Conservation (phyloP, 192 early-diverging fungal genomes). For the Coemansia reversa region DNA sequence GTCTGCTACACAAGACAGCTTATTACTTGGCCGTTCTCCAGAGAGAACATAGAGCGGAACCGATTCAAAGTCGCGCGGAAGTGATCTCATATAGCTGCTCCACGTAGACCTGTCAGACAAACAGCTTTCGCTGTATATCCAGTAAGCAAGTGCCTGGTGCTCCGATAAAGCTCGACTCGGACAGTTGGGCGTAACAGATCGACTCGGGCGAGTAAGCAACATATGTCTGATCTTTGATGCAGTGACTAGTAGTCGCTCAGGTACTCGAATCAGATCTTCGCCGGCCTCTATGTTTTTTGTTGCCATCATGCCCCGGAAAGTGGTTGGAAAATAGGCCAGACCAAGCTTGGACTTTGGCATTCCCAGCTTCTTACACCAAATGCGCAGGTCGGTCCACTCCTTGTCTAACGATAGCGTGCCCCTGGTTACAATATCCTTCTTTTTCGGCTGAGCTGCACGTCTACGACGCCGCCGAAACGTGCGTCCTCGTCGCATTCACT, state of each 20-base stretch:
- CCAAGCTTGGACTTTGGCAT: slow-evolving; percentile 37
- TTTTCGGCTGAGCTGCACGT: neutral
- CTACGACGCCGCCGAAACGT: slow-evolving; percentile 20
- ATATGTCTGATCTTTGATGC: slow-evolving; percentile 29
- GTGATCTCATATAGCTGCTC: slow-evolving; percentile 24
- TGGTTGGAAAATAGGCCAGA: slow-evolving; percentile 37
- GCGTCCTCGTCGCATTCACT: slow-evolving; percentile 31
- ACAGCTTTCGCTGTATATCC: slow-evolving; percentile 22
- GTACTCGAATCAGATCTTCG: slow-evolving; percentile 36
- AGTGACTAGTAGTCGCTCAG: slow-evolving; percentile 42
- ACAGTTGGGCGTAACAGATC: neutral
- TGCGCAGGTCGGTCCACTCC: slow-evolving; percentile 27
- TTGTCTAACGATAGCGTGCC: slow-evolving; percentile 20
- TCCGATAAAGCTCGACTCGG: slow-evolving; percentile 20
- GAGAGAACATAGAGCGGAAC: slow-evolving; percentile 39
- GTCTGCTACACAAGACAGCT: neutral
- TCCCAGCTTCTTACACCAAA: slow-evolving; percentile 34
- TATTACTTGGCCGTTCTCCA: slow-evolving; percentile 15
- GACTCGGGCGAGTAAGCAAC: neutral
- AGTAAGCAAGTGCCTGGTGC: slow-evolving; percentile 42
- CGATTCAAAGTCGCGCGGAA: slow-evolving; percentile 36
- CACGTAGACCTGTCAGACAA: slow-evolving; percentile 12
- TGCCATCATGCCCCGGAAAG: slow-evolving; percentile 54
- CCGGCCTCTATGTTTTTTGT: slow-evolving; percentile 28
- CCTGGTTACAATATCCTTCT: neutral